These are phyloP conservation scores for Liquidambar formosana DNA, from an alignment of 164 flowering plant genomes.

Conservation along the genomic window DNA sequence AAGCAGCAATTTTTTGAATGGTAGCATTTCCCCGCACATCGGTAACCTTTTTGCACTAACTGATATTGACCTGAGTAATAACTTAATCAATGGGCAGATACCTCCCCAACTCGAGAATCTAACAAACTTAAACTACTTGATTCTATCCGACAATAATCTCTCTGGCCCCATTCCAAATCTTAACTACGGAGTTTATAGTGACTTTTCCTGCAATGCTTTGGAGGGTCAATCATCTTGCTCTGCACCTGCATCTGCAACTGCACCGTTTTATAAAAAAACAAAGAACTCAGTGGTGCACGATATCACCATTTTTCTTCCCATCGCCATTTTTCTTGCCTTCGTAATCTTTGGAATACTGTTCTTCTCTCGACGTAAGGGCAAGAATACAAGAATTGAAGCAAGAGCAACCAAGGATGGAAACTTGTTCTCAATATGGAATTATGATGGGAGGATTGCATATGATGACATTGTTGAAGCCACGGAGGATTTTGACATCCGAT, in stretches of 20 bases:
- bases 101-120: neutral
- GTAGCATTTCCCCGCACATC: neutral
- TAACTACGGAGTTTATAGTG: neutral
- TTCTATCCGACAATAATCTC: slow-evolving; percentile 3
- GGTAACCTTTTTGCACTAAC: neutral
- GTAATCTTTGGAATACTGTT: neutral
- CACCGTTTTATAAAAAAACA: no score
- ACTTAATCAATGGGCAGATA: neutral
- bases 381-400: neutral
- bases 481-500: no score
- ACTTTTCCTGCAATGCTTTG: neutral
- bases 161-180: slow-evolving; percentile 1
- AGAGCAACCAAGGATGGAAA: neutral
- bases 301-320: neutral
- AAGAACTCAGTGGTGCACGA: neutral
- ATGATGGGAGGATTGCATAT: neutral
- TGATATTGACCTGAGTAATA: neutral
- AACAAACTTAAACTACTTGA: neutral
- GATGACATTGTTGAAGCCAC: no score
- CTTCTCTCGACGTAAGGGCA: neutral
- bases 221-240: neutral
- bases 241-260: no score
- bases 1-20: neutral
- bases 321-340: neutral
- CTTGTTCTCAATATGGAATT: neutral